Conservation (phyloP, 2,329 filamentous ascomycete species). For the Cyanodermella asteris region DNA sequence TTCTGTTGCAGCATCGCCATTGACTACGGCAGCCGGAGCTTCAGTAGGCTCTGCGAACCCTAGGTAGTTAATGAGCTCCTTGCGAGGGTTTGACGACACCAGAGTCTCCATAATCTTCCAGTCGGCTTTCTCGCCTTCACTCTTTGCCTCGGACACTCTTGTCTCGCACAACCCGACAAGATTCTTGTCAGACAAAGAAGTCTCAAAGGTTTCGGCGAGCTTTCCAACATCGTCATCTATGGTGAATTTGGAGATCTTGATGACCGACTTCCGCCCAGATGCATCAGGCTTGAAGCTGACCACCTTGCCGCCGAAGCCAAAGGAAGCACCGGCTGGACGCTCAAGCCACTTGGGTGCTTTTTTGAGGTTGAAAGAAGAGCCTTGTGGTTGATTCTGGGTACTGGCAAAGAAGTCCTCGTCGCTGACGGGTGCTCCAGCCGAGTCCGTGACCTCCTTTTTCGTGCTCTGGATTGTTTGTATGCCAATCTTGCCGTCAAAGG, state of each 20-base stretch:
- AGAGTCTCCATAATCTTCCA: conserved; percentile 89
- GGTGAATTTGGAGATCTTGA: conserved; percentile 71
- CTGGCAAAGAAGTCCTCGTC: conserved; percentile 94
- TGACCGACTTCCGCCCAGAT: conserved; percentile 42
- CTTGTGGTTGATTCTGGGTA: conserved; percentile 77
- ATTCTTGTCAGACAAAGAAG: conserved; percentile 56
- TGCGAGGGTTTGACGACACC: conserved; percentile 63
- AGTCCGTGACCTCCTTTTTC: conserved; percentile 51
- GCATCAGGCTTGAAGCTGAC: conserved; percentile 45
- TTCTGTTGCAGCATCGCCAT: conserved; percentile 19
- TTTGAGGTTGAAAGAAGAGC: conserved; percentile 63
- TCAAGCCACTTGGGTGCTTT: conserved; percentile 84
- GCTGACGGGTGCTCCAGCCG: conserved; percentile 43
- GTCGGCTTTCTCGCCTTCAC: conserved; percentile 82
- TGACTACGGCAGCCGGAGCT: conserved; percentile 20
- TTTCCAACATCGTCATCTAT: conserved; percentile 69
- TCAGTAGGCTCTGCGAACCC: conserved; percentile 52
- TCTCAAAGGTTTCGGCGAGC: conserved; percentile 71
- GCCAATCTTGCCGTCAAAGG: conserved; percentile 90
- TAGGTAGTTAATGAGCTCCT: conserved; percentile 68
- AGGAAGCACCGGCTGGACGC: conserved; percentile 64
- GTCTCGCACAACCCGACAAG: conserved; percentile 58
- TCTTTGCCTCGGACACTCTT: conserved; percentile 51
- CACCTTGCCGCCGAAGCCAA: conserved; percentile 88
- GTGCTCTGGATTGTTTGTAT: conserved; percentile 90